phyloP scores from a whole-genome alignment of 2,329 filamentous ascomycete genomes.

The Claviceps sp. region DNA sequence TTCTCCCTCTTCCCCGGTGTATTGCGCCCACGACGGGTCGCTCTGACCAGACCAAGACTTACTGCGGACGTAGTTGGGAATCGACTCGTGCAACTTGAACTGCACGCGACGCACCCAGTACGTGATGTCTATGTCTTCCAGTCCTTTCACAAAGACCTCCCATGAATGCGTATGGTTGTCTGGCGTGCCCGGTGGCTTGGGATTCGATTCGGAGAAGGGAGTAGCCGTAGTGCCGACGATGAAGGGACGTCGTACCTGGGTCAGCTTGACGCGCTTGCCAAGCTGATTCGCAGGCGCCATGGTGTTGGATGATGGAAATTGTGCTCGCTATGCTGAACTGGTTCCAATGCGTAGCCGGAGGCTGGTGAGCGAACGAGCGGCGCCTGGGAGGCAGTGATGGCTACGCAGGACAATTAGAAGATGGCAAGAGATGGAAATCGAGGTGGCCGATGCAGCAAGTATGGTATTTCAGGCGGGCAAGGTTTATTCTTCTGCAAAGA shows the following conservation, averaged over 20 bases:
- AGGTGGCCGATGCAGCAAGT: too few relatives aligned
- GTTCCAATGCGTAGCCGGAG: not conserved
- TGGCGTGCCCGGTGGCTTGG: constrained; percentile 62
- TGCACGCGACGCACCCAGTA: constrained; percentile 96
- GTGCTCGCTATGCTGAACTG: not conserved
- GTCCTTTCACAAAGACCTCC: constrained; percentile 84
- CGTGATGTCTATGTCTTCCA: constrained; percentile 80
- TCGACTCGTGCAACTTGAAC: constrained; percentile 96
- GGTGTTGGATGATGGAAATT: not conserved
- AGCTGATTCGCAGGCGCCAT: constrained; percentile 48
- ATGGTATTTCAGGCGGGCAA: too few relatives aligned
- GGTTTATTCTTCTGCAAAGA: too few relatives aligned
- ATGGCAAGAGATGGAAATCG: too few relatives aligned
- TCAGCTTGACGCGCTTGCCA: constrained; percentile 51
- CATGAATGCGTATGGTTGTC: constrained; percentile 93
- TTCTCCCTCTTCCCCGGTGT: not conserved
- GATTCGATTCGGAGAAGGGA: constrained; percentile 67
- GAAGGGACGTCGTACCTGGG: constrained; percentile 51
- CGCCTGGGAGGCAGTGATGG: not conserved
- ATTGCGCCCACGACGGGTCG: not conserved
- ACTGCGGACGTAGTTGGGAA: constrained; percentile 78
- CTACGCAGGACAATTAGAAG: not conserved
- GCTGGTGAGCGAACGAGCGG: not conserved
- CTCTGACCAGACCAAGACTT: constrained; percentile 14
- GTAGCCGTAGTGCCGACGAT: constrained; percentile 70